Evolutionary conservation across 495 filamentous ascomycete species (phyloP).

Genomic region (Tuber calosporum): DNA sequence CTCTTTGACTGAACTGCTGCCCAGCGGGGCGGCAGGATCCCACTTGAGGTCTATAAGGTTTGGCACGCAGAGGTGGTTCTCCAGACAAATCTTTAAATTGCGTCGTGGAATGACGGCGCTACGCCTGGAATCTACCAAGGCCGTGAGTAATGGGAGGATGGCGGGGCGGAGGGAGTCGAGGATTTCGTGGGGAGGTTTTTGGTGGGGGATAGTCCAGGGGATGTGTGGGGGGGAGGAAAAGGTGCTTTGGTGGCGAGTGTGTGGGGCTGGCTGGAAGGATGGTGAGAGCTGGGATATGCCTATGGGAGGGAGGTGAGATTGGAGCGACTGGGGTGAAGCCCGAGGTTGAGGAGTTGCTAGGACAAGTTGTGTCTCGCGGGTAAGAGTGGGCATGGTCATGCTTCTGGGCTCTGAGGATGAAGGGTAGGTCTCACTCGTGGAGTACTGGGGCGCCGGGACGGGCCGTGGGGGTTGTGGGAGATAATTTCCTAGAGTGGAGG

Average conservation of each 20-base stretch:
- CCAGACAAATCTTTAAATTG: slow-evolving; percentile 3
- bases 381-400: background rate
- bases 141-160: background rate
- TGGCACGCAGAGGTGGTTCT: background rate
- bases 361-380: background rate
- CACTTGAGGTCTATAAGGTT: slow-evolving; percentile 3
- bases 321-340: background rate
- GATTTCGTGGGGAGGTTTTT: background rate
- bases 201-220: background rate
- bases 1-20: background rate
- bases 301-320: background rate
- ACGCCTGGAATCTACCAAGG: background rate
- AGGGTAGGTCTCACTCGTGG: background rate
- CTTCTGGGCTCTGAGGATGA: background rate
- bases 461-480: background rate
- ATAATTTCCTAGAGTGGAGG: background rate
- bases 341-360: background rate
- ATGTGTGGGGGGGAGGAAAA: background rate
- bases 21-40: background rate
- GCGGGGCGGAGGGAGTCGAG: background rate
- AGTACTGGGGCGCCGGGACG: background rate
- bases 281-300: background rate
- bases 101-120: background rate
- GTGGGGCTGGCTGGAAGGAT: background rate
- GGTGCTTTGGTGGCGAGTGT: background rate